These are phyloP conservation scores for Geotrichum bryndzae DNA, from an alignment of 1,139 yeast genomes.

Conservation along the genomic window DNA sequence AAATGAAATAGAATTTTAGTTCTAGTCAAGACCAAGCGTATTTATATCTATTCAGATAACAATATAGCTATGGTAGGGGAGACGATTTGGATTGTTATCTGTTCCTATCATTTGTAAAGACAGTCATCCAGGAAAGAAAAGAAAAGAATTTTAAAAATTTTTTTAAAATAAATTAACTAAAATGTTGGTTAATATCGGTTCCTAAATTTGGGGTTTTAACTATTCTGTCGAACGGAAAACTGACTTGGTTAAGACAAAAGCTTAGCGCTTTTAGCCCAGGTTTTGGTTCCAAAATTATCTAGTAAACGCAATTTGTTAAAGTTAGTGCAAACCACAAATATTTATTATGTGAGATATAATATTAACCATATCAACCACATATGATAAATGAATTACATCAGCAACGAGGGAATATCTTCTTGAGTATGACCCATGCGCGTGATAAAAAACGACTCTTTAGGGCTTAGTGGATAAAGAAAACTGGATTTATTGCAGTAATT, in stretches of 20 bases:
- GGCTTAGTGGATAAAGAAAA: background rate
- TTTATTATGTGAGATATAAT: background rate
- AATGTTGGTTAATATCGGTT: background rate
- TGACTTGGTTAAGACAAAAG: background rate
- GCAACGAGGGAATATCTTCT: background rate
- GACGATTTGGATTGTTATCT: background rate
- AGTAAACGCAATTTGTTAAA: no score
- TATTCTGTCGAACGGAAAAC: background rate
- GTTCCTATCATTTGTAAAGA: background rate
- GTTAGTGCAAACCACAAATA: background rate
- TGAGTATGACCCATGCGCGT: background rate
- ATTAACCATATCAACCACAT: background rate
- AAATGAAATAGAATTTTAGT: no score
- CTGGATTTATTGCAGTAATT: background rate
- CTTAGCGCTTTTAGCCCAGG: background rate
- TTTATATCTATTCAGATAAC: background rate
- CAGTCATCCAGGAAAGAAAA: background rate
- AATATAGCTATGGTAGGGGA: background rate
- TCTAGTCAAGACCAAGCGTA: background rate
- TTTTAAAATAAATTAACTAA: no score
- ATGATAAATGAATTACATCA: background rate
- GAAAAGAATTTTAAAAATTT: background rate
- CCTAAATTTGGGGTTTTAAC: background rate
- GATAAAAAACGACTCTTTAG: background rate
- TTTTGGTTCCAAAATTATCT: background rate